phyloP scores from a whole-genome alignment of 768 basidiomycete species.

The Rubroboletus pulcherrimus region DNA sequence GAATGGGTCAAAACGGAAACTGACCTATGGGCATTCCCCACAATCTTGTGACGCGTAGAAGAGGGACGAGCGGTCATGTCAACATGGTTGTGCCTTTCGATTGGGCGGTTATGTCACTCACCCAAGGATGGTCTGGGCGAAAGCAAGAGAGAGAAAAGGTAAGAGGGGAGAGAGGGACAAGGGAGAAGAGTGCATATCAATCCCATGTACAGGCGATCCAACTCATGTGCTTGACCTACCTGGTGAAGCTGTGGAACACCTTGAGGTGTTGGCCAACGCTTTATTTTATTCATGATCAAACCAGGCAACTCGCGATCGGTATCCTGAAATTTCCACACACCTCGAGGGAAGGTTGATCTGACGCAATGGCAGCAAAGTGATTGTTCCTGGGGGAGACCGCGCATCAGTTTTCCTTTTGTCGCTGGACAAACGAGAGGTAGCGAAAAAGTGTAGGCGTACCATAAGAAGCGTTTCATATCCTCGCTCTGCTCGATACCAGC shows the following conservation, averaged over 20 bases:
- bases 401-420: background rate
- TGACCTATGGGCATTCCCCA: slow-evolving; percentile 74
- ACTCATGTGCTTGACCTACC: slow-evolving; percentile 31
- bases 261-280: slow-evolving; percentile 54
- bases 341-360: slow-evolving; percentile 66
- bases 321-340: slow-evolving; percentile 27
- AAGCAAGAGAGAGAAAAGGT: no score
- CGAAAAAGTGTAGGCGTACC: slow-evolving; percentile 37
- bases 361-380: slow-evolving; percentile 67
- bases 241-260: slow-evolving; percentile 50
- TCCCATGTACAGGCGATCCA: background rate
- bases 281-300: background rate
- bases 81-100: background rate
- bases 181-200: background rate
- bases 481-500: slow-evolving; percentile 67
- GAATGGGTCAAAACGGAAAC: background rate
- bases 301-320: background rate
- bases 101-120: slow-evolving; percentile 29
- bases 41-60: slow-evolving; percentile 32
- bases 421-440: background rate
- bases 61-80: background rate
- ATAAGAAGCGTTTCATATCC: slow-evolving; percentile 71
- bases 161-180: no score
- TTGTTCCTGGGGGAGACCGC: slow-evolving; percentile 48
- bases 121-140: slow-evolving; percentile 53